Conservation (phyloP, 1,284 basidiomycete genomes). For the Dichomitus squalens region DNA sequence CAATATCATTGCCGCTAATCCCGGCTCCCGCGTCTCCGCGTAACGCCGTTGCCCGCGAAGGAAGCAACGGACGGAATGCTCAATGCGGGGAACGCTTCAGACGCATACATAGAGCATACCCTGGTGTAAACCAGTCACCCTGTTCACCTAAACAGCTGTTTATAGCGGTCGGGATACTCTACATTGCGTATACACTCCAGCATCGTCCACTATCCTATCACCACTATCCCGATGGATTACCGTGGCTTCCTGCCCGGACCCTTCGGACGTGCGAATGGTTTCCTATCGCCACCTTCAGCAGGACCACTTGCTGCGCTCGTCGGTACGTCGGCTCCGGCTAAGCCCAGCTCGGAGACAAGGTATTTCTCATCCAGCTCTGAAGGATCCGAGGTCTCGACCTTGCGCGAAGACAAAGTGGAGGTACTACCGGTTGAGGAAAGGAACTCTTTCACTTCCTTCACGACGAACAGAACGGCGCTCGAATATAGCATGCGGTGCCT, state of each 20-base stretch:
- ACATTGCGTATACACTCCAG: background rate
- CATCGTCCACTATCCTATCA: background rate
- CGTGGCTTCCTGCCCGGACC: conserved; percentile 50
- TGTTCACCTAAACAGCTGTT: too few species aligned
- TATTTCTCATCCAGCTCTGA: conserved; percentile 67
- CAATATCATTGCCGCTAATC: conserved; percentile 3
- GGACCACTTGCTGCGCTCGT: conserved; percentile 5
- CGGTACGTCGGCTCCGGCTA: conserved; percentile 5
- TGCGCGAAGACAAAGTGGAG: conserved; percentile 51
- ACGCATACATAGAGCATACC: too few species aligned
- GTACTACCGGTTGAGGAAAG: conserved; percentile 44
- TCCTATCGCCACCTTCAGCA: conserved; percentile 35
- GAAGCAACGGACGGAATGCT: too few species aligned
- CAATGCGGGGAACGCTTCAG: too few species aligned
- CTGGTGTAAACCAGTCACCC: too few species aligned
- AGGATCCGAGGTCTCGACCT: conserved; percentile 85
- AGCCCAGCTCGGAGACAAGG: conserved; percentile 58
- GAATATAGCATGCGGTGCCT: conserved; percentile 89
- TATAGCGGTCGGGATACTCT: background rate
- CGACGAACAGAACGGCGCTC: conserved; percentile 61
- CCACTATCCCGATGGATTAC: conserved; percentile 24
- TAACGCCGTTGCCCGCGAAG: background rate
- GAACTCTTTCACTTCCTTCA: conserved; percentile 55
- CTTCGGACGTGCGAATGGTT: conserved; percentile 61
- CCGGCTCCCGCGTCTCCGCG: background rate